Percentiles rank a stretch among this genome's conserved stretches.
phyloP scores from a whole-genome alignment of 768 basidiomycete species.

The Chalciporus piperatus region DNA sequence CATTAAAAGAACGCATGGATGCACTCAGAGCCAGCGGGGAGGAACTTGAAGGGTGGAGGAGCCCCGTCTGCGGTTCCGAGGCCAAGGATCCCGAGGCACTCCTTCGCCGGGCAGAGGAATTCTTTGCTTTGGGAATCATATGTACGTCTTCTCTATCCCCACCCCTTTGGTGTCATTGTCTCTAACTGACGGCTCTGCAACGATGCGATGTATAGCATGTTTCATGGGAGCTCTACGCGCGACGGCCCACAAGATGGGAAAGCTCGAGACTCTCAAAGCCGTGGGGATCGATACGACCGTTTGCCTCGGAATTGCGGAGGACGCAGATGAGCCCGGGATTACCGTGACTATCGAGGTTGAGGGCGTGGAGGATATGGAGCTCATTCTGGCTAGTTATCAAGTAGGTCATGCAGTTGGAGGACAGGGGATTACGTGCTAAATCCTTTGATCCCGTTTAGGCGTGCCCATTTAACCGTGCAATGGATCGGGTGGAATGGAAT shows the following conservation, averaged over 20 bases:
- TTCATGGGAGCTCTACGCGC: slow-evolving; percentile 70
- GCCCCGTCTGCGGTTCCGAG: too few relatives aligned
- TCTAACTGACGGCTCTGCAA: background rate
- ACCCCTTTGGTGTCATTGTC: too few relatives aligned
- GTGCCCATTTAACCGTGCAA: slow-evolving; percentile 70
- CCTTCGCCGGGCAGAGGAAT: slow-evolving; percentile 40
- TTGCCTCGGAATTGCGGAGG: slow-evolving; percentile 56
- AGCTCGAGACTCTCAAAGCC: too few relatives aligned
- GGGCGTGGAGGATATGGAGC: slow-evolving; percentile 60
- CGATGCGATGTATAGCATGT: slow-evolving; percentile 46
- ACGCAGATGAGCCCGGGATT: slow-evolving; percentile 59
- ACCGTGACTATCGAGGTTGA: slow-evolving; percentile 72
- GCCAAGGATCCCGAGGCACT: too few relatives aligned
- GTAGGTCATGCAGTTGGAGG: slow-evolving; percentile 41
- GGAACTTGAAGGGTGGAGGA: too few relatives aligned
- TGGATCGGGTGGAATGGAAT: too few relatives aligned
- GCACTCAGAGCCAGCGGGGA: slow-evolving; percentile 42
- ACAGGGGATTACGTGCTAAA: background rate
- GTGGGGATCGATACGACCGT: too few relatives aligned
- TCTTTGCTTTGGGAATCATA: slow-evolving; percentile 70
- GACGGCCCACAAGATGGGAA: slow-evolving; percentile 51
- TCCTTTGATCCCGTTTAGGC: slow-evolving; percentile 35
- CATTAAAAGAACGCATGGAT: slow-evolving; percentile 66
- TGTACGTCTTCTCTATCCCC: slow-evolving; percentile 37
- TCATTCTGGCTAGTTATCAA: slow-evolving; percentile 68